These are phyloP conservation scores for Fusarium albidum DNA, from an alignment of 2,329 filamentous ascomycete species.

Conservation along the genomic window DNA sequence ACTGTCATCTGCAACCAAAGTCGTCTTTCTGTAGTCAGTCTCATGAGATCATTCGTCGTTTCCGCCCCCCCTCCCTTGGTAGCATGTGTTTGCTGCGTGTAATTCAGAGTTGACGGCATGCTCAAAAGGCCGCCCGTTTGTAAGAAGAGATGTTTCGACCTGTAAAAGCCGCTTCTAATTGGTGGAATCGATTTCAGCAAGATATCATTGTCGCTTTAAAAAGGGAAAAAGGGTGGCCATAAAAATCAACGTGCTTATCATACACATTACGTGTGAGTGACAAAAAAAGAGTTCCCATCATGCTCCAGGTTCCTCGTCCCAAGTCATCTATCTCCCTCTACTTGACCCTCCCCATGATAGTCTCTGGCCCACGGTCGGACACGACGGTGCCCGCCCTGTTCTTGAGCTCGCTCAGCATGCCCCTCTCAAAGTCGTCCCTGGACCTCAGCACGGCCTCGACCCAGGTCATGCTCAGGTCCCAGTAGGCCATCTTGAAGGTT, in stretches of 20 bases:
- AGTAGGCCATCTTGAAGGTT: conserved; percentile 84
- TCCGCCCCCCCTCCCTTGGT: not conserved
- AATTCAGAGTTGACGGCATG: too few relatives aligned
- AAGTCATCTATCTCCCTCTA: conserved; percentile 46
- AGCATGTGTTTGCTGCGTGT: conserved; percentile 7
- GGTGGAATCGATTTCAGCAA: conserved; percentile 15
- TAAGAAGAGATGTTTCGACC: too few relatives aligned
- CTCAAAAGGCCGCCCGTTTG: too few relatives aligned
- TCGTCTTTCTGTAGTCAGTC: conserved; percentile 25
- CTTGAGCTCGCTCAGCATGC: conserved; percentile 89
- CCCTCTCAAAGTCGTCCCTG: conserved; percentile 92
- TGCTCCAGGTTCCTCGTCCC: not conserved
- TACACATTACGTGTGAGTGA: too few relatives aligned
- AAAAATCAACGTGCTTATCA: conserved; percentile 23
- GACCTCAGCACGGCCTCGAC: conserved; percentile 89
- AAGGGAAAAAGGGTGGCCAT: conserved; percentile 29
- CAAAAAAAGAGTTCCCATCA: conserved; percentile 13
- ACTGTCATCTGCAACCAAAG: conserved; percentile 17
- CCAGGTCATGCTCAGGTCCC: conserved; percentile 95
- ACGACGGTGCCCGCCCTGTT: conserved; percentile 85
- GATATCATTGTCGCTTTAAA: conserved; percentile 32
- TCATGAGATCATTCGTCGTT: conserved; percentile 27
- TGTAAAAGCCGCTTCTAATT: conserved; percentile 2
- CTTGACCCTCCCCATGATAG: conserved; percentile 94
- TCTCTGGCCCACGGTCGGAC: conserved; percentile 82